Conservation (phyloP, 2,329 filamentous ascomycete species). For the Didymella pinodella region DNA sequence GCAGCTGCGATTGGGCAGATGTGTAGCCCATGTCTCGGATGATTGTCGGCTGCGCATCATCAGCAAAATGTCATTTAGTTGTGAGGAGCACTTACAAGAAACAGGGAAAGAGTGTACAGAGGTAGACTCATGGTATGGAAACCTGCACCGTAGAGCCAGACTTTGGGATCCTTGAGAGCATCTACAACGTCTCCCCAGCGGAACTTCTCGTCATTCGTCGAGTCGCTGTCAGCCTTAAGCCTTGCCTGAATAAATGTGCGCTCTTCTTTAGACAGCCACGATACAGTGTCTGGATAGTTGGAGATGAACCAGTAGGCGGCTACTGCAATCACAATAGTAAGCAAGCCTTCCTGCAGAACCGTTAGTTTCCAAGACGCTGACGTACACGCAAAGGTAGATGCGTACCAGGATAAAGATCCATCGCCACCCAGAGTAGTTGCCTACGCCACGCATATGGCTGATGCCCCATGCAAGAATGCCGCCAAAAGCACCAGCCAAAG, state of each 20-base stretch:
- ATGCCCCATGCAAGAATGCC: conserved; percentile 68
- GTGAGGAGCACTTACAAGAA: conserved; percentile 42
- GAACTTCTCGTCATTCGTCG: conserved; percentile 73
- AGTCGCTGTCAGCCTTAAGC: conserved; percentile 72
- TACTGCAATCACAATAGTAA: conserved; percentile 47
- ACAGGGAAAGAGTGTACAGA: conserved; percentile 50
- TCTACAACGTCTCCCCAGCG: conserved; percentile 70
- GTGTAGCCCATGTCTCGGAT: conserved; percentile 56
- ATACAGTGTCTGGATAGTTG: conserved; percentile 68
- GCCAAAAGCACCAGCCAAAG: conserved; percentile 67
- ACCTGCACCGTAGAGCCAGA: conserved; percentile 69
- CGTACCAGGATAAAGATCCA: conserved; percentile 54
- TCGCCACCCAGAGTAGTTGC: conserved; percentile 53
- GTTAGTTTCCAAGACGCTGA: conserved; percentile 18
- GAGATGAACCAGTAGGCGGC: conserved; percentile 66
- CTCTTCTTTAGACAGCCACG: conserved; percentile 63
- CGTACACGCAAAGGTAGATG: not conserved
- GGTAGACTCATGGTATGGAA: conserved; percentile 76
- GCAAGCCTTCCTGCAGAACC: conserved; percentile 42
- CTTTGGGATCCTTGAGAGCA: conserved; percentile 61
- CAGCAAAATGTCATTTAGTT: not conserved
- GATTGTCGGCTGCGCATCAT: conserved; percentile 60
- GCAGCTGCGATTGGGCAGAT: conserved; percentile 52
- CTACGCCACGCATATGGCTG: conserved; percentile 66
- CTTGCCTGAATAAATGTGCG: conserved; percentile 67